These are phyloP conservation scores for Syzygium jambos DNA, from an alignment of 345 rosid species.

Conservation along the genomic window DNA sequence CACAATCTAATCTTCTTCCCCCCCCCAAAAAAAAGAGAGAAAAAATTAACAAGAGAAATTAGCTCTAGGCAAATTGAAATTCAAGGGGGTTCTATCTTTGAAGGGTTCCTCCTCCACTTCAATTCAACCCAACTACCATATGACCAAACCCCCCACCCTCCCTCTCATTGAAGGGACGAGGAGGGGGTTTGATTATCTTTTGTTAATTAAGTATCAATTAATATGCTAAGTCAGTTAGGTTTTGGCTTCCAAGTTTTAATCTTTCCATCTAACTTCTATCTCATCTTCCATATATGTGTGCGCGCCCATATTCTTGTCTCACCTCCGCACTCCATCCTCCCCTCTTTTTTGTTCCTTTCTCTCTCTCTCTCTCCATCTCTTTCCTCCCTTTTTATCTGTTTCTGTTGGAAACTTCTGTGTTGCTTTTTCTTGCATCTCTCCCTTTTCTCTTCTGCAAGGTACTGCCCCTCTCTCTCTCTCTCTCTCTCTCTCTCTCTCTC, in stretches of 20 bases:
- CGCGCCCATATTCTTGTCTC: constrained; percentile 17
- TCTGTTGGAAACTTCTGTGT: neutral
- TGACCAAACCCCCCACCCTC: neutral
- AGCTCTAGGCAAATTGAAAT: neutral
- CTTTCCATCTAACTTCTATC: neutral
- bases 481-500: neutral
- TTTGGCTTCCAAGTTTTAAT: neutral
- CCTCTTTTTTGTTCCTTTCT: neutral
- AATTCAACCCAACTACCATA: neutral
- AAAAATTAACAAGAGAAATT: too few relatives aligned
- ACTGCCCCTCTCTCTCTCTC: constrained; percentile 10
- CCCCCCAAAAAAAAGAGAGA: neutral
- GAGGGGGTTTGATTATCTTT: neutral
- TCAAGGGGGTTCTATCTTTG: neutral
- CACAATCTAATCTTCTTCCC: neutral
- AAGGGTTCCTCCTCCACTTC: neutral
- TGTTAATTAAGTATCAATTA: neutral
- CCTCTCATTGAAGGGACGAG: neutral
- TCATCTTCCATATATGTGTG: neutral
- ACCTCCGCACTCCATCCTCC: constrained; percentile 22
- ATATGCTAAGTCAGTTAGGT: neutral
- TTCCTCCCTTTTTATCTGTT: neutral
- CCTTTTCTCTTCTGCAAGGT: constrained; percentile 30
- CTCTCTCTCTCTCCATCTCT: neutral
- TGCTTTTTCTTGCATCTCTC: constrained; percentile 17